phyloP scores from a whole-genome alignment of 768 basidiomycete genomes.

The Suillus americanus region DNA sequence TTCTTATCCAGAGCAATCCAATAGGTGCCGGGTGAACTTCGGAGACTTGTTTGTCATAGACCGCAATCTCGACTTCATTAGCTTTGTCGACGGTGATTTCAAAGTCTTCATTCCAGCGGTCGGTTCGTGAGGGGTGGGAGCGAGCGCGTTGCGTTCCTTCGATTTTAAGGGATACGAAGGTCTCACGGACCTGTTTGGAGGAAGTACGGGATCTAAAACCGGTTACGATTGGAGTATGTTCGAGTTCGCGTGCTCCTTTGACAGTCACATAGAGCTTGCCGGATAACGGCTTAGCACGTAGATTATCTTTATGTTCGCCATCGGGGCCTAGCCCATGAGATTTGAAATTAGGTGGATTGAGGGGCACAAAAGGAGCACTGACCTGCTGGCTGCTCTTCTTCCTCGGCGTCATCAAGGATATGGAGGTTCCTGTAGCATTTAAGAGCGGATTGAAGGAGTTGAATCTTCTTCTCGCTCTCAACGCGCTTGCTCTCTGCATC shows the following conservation, averaged over 20 bases:
- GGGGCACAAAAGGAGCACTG: conserved; percentile 20
- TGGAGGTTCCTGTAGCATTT: conserved; percentile 96
- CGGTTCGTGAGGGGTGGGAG: conserved; percentile 90
- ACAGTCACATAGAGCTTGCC: conserved; percentile 89
- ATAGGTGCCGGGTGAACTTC: conserved; percentile 85
- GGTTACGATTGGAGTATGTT: conserved; percentile 79
- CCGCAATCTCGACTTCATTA: conserved; percentile 95
- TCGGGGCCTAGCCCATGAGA: conserved; percentile 52
- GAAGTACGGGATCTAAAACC: conserved; percentile 69
- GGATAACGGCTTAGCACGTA: conserved; percentile 91
- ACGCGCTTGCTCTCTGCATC: conserved; percentile 93
- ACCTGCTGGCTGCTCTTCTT: conserved; percentile 71
- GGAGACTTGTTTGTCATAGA: conserved; percentile 88
- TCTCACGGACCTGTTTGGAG: conserved; percentile 77
- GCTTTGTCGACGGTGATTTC: conserved; percentile 97
- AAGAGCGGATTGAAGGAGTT: conserved; percentile 85
- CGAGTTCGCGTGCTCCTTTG: conserved; percentile 89
- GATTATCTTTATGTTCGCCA: conserved; percentile 88
- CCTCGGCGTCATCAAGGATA: conserved; percentile 85
- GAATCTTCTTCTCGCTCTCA: conserved; percentile 96
- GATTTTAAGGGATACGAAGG: conserved; percentile 91
- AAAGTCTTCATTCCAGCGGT: conserved; percentile 98
- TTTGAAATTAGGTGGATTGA: not conserved
- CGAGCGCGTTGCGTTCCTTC: conserved; percentile 93
- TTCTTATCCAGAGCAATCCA: conserved; percentile 91